Percentiles rank a stretch among this genome's conserved stretches.
phyloP scores from a whole-genome alignment of 768 basidiomycete species.

The Auricularia cornea region DNA sequence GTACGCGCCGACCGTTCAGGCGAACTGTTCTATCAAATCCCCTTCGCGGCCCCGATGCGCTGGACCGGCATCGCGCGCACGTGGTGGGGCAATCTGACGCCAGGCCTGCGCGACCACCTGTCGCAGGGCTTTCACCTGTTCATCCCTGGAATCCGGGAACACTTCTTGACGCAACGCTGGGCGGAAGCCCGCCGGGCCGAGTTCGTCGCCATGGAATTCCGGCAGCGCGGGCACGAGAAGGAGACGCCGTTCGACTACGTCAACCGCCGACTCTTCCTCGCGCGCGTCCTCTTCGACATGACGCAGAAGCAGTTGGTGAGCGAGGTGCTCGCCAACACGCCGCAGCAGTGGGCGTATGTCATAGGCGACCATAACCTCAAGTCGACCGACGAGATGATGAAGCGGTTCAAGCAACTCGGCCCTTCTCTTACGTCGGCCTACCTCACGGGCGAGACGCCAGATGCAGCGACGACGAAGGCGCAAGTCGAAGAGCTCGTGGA shows the following conservation, averaged over 20 bases:
- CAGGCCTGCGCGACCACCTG: not conserved
- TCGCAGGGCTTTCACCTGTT: not conserved
- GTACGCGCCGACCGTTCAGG: not conserved
- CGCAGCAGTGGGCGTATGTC: not conserved
- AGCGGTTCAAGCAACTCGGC: not conserved
- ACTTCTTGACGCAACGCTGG: not conserved
- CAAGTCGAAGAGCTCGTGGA: not conserved
- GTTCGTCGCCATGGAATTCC: not conserved
- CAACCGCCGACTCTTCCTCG: not conserved
- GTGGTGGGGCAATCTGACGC: not conserved
- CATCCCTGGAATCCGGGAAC: not conserved
- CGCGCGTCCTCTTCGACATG: not conserved
- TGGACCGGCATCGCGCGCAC: not conserved
- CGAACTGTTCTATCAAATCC: not conserved
- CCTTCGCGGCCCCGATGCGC: not conserved
- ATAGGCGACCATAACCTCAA: not conserved
- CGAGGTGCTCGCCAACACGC: not conserved
- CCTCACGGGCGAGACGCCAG: not conserved
- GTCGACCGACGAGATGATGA: not conserved
- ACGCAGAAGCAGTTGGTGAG: not conserved
- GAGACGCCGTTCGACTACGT: not conserved
- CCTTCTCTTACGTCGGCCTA: not conserved
- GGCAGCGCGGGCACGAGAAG: not conserved
- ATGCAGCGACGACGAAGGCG: not conserved
- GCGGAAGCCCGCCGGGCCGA: not conserved